phyloP scores from a whole-genome alignment of 495 filamentous ascomycete species.

The Penicillium cataractarum region DNA sequence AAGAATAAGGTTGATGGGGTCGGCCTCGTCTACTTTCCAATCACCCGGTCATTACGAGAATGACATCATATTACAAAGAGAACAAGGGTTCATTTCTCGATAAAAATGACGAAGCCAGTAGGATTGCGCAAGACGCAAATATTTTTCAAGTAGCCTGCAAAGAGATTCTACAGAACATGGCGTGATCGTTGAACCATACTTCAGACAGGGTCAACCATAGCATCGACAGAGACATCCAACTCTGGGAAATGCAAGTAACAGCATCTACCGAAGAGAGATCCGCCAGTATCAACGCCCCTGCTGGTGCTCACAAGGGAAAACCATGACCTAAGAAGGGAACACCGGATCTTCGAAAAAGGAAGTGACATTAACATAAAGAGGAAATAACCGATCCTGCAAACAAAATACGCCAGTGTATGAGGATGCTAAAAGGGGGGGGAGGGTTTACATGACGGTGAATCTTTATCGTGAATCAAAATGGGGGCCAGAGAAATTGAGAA shows the following conservation, averaged over 20 bases:
- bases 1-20: too few relatives aligned
- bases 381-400: constrained; percentile 40
- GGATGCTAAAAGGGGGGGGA: constrained; percentile 40
- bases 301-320: constrained; percentile 20
- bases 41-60: not conserved
- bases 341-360: constrained; percentile 15
- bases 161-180: constrained; percentile 22
- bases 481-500: constrained; percentile 16
- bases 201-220: constrained; percentile 12
- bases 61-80: not conserved
- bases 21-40: too few relatives aligned
- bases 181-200: constrained; percentile 17
- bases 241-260: not conserved
- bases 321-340: constrained; percentile 10
- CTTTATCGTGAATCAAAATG: constrained; percentile 48
- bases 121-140: constrained; percentile 11
- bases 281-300: constrained; percentile 15
- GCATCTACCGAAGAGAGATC: constrained; percentile 9
- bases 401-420: constrained; percentile 52
- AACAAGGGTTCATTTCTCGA: not conserved
- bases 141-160: constrained; percentile 32
- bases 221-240: not conserved
- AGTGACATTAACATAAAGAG: constrained; percentile 36
- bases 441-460: constrained; percentile 65
- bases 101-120: not conserved